These are phyloP conservation scores for Apiospora sp. DNA, from an alignment of 2,329 filamentous ascomycete species.

Conservation along the genomic window DNA sequence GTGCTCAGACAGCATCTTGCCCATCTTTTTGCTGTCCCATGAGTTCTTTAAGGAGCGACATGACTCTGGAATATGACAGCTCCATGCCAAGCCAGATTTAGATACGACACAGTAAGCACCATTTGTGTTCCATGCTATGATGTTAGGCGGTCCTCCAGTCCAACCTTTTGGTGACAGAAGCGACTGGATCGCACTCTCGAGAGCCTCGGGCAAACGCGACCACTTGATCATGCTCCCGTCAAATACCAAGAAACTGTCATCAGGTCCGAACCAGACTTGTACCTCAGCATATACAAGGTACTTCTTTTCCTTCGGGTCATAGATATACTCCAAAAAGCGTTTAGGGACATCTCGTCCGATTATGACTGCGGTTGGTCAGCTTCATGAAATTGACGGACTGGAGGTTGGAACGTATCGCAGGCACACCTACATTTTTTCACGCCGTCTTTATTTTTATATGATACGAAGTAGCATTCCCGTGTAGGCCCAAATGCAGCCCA, in stretches of 20 bases:
- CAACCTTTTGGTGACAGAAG: neutral
- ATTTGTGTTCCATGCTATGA: neutral
- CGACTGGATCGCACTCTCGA: neutral
- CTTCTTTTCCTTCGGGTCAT: neutral
- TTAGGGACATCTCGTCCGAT: neutral
- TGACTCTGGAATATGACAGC: neutral
- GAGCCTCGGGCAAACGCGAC: neutral
- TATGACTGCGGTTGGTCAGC: neutral
- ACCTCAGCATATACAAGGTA: neutral
- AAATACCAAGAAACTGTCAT: neutral
- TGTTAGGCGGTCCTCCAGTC: neutral
- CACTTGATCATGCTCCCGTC: neutral
- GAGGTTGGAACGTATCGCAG: too few relatives aligned
- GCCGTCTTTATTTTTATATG: too few relatives aligned
- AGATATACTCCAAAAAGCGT: neutral
- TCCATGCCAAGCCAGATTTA: neutral
- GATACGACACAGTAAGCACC: neutral
- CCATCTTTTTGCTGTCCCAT: neutral
- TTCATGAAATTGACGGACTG: too few relatives aligned
- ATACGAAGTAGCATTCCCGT: neutral
- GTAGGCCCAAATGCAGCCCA: constrained; percentile 2
- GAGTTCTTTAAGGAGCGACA: neutral
- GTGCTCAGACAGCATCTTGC: neutral
- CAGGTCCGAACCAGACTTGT: neutral
- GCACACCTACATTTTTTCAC: neutral